Evolutionary conservation across 2,329 filamentous ascomycete species (phyloP).

Genomic region (Alternaria sp.): DNA sequence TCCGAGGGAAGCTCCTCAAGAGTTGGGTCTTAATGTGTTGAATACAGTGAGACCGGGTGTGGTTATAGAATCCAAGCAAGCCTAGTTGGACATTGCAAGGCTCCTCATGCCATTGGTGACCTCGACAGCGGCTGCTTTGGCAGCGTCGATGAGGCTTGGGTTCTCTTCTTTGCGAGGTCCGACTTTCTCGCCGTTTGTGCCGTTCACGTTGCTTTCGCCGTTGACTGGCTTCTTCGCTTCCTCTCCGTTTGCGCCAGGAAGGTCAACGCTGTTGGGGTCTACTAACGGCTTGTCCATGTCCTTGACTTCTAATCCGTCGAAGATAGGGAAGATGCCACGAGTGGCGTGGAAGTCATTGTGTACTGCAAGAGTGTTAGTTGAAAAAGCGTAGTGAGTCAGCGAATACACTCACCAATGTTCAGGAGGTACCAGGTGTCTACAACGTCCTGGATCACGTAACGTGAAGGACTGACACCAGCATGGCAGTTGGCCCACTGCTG

Average conservation of each 20-base stretch:
- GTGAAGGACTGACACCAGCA: constrained; percentile 74
- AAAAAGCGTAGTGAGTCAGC: not conserved
- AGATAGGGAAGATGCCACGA: constrained; percentile 81
- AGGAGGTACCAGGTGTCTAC: constrained; percentile 93
- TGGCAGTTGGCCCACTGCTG: constrained; percentile 95
- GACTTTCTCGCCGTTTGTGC: constrained; percentile 22
- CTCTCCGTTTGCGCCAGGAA: constrained; percentile 15
- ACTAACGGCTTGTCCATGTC: constrained; percentile 62
- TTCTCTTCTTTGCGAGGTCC: constrained; percentile 20
- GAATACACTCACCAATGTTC: constrained; percentile 77
- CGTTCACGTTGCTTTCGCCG: constrained; percentile 15
- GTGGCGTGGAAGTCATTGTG: constrained; percentile 96
- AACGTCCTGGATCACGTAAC: constrained; percentile 78
- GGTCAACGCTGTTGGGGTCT: constrained; percentile 12
- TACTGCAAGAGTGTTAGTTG: constrained; percentile 60
- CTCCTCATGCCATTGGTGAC: constrained; percentile 40
- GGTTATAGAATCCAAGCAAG: not conserved
- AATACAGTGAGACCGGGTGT: constrained; percentile 36
- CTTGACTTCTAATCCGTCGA: constrained; percentile 76
- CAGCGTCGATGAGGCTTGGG: constrained; percentile 29
- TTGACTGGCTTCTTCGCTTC: constrained; percentile 7
- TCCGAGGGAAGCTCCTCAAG: constrained; percentile 10
- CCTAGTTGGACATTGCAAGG: constrained; percentile 35
- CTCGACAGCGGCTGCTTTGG: constrained; percentile 37
- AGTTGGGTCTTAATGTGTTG: constrained; percentile 40